Conservation (phyloP, 2,329 filamentous ascomycete genomes). For the Pyricularia sp. region DNA sequence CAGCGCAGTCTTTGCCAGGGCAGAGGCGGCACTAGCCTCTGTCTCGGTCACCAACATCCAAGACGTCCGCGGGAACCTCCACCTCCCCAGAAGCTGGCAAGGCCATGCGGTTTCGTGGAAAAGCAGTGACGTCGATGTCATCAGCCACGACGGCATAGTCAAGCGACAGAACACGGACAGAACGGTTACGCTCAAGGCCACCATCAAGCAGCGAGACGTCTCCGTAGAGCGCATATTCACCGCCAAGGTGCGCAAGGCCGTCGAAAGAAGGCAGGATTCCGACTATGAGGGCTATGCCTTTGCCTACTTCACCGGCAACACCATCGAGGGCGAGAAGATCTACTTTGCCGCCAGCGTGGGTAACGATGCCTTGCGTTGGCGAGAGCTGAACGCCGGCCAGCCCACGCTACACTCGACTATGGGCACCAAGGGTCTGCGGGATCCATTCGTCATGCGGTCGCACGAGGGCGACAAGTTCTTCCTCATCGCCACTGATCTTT, state of each 20-base stretch:
- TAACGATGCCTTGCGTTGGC: constrained; percentile 27
- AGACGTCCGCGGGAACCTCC: constrained; percentile 24
- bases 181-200: constrained; percentile 22
- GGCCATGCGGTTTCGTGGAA: constrained; percentile 21
- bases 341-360: constrained; percentile 26
- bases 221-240: constrained; percentile 17
- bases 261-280: constrained; percentile 12
- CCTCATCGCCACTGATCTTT: constrained; percentile 27
- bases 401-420: constrained; percentile 22
- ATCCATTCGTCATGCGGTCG: constrained; percentile 28
- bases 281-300: constrained; percentile 34
- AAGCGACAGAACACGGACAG: constrained; percentile 12
- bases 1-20: background rate
- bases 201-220: constrained; percentile 14
- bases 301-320: constrained; percentile 35
- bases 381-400: constrained; percentile 23
- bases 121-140: constrained; percentile 19
- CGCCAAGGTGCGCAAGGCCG: constrained; percentile 21
- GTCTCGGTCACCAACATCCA: constrained; percentile 18
- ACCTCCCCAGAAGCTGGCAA: constrained; percentile 18
- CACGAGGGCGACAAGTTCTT: constrained; percentile 24
- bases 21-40: background rate
- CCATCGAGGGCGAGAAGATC: constrained; percentile 18
- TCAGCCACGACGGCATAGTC: constrained; percentile 22
- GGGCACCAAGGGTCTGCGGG: constrained; percentile 25